Conservation (phyloP, 805 yeast genomes). For the Lipomyces sp. region DNA sequence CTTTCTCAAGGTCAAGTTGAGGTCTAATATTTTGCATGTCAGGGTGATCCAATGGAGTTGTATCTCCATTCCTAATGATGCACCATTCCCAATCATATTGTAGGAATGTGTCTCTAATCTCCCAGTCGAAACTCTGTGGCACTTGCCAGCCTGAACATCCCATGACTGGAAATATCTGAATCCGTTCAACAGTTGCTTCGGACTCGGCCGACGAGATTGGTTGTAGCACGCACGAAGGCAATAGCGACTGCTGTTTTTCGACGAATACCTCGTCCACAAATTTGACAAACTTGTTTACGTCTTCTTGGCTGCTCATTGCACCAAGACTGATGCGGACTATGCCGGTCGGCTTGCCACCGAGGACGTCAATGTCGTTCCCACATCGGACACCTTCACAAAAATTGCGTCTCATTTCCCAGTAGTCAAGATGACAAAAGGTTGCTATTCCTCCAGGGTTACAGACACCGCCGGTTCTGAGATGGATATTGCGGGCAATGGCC, state of each 20-base stretch:
- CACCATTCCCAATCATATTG: slow-evolving; percentile 6
- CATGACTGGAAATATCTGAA: neutral
- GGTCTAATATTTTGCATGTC: neutral
- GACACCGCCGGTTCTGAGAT: slow-evolving; percentile 4
- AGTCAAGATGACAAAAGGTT: slow-evolving; percentile 4
- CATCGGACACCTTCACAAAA: neutral
- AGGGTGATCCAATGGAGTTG: neutral
- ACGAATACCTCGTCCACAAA: neutral
- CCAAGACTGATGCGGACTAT: slow-evolving; percentile 8
- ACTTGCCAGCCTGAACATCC: slow-evolving; percentile 10
- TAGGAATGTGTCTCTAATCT: neutral
- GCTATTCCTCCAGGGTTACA: slow-evolving; percentile 7
- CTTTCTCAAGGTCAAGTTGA: slow-evolving; percentile 1
- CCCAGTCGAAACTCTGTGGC: neutral
- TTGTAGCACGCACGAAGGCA: neutral
- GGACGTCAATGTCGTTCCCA: neutral
- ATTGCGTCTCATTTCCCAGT: slow-evolving; percentile 7
- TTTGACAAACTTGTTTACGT: slow-evolving; percentile 1
- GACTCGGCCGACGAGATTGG: neutral
- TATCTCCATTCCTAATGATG: neutral
- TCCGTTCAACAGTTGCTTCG: neutral
- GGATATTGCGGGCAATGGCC: slow-evolving; percentile 4
- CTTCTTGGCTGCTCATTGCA: slow-evolving; percentile 8
- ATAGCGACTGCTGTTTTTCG: neutral
- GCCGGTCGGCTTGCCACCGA: slow-evolving; percentile 9